Percentiles rank a stretch among this genome's conserved stretches.
These are phyloP conservation scores for Rutstroemia sp. DNA, from an alignment of 2,329 filamentous ascomycete genomes.

Conservation along the genomic window DNA sequence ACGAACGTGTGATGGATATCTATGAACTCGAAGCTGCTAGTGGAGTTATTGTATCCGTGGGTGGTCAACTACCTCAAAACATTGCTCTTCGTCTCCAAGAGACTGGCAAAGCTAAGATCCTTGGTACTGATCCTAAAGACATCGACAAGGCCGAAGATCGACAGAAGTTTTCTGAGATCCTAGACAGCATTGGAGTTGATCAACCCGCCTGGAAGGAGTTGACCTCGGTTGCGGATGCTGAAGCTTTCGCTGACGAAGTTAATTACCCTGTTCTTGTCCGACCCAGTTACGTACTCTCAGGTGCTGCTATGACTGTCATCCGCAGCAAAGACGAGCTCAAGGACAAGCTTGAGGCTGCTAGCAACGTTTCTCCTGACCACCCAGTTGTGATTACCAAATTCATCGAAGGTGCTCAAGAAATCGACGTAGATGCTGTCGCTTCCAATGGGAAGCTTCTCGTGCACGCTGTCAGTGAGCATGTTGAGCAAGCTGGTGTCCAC, in stretches of 20 bases:
- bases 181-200: slow-evolving; percentile 94
- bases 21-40: slow-evolving; percentile 83
- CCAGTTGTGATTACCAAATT: slow-evolving; percentile 98
- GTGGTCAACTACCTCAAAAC: slow-evolving; percentile 94
- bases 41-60: slow-evolving; percentile 91
- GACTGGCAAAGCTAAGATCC: slow-evolving; percentile 77
- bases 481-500: slow-evolving; percentile 96
- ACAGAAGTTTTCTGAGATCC: slow-evolving; percentile 95
- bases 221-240: slow-evolving; percentile 80
- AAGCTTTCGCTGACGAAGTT: slow-evolving; percentile 76
- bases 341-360: slow-evolving; percentile 88
- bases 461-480: slow-evolving; percentile 90
- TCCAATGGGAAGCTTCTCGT: slow-evolving; percentile 79
- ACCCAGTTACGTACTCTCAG: slow-evolving; percentile 91
- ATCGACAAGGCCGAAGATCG: slow-evolving; percentile 98
- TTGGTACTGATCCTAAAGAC: slow-evolving; percentile 86
- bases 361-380: slow-evolving; percentile 88
- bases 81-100: slow-evolving; percentile 93
- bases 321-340: slow-evolving; percentile 80
- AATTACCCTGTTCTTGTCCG: slow-evolving; percentile 93
- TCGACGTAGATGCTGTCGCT: slow-evolving; percentile 91
- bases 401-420: slow-evolving; percentile 93
- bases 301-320: slow-evolving; percentile 98
- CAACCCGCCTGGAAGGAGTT: slow-evolving; percentile 98
- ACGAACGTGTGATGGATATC: slow-evolving; percentile 98